A percentile compares a stretch with the other conserved stretches of the same genome.
Conservation (phyloP, 2,329 filamentous ascomycete genomes). For the Sarocladiaceae sp. region DNA sequence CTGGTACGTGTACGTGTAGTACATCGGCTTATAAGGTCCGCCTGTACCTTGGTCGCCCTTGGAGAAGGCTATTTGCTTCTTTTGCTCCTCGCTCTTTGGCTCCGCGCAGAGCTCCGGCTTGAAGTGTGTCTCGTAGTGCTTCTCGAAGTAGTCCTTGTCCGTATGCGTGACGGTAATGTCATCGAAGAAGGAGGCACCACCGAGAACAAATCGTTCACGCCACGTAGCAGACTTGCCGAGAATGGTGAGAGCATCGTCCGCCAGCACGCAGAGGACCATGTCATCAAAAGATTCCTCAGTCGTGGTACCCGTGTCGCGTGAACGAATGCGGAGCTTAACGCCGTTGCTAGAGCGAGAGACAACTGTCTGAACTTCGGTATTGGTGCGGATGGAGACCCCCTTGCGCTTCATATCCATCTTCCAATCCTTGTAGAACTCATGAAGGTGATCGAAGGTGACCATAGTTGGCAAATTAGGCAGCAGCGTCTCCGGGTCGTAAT, state of each 20-base stretch:
- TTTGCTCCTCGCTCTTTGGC: slow-evolving; percentile 33
- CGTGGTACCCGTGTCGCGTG: slow-evolving; percentile 39
- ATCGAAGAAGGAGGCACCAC: slow-evolving; percentile 63
- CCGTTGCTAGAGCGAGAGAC: slow-evolving; percentile 43
- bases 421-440: slow-evolving; percentile 56
- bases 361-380: slow-evolving; percentile 49
- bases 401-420: slow-evolving; percentile 43
- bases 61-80: slow-evolving; percentile 32
- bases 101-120: slow-evolving; percentile 42
- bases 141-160: slow-evolving; percentile 58
- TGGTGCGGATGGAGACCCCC: slow-evolving; percentile 50
- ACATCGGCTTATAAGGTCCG: slow-evolving; percentile 56
- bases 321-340: slow-evolving; percentile 46
- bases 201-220: slow-evolving; percentile 60
- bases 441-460: slow-evolving; percentile 59
- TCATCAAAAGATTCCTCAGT: slow-evolving; percentile 54
- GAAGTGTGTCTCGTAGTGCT: slow-evolving; percentile 60
- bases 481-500: slow-evolving; percentile 48
- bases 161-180: slow-evolving; percentile 66
- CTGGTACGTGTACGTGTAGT: slow-evolving; percentile 55
- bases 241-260: slow-evolving; percentile 58
- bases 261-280: slow-evolving; percentile 58
- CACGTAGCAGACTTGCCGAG: slow-evolving; percentile 51
- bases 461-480: slow-evolving; percentile 56
- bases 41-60: slow-evolving; percentile 34